These are phyloP conservation scores for Rhizoclosmatium sp. DNA, from an alignment of 192 early-diverging fungal genomes.

Conservation along the genomic window DNA sequence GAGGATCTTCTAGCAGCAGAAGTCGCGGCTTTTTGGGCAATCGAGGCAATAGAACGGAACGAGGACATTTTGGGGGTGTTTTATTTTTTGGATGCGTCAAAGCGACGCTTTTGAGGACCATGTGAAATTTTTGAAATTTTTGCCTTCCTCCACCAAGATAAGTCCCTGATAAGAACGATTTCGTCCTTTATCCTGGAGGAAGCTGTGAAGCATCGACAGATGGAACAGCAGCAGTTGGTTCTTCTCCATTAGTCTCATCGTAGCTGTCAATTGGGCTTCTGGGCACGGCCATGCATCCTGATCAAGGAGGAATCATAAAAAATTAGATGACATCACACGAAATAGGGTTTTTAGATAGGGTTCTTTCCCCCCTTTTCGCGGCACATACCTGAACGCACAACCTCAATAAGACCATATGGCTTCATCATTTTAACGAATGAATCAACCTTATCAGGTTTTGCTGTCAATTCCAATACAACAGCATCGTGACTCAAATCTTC, in stretches of 20 bases:
- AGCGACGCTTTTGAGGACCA: background rate
- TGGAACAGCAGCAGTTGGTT: slow-evolving; percentile 65
- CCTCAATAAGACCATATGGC: slow-evolving; percentile 96
- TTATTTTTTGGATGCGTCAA: background rate
- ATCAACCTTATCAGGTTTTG: slow-evolving; percentile 87
- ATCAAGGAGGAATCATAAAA: too few relatives aligned
- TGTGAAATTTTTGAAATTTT: slow-evolving; percentile 13
- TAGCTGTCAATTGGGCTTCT: slow-evolving; percentile 83
- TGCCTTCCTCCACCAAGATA: background rate
- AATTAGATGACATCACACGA: background rate
- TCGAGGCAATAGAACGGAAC: slow-evolving; percentile 27
- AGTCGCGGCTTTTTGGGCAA: slow-evolving; percentile 24
- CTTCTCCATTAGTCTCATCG: slow-evolving; percentile 58
- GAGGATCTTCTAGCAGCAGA: slow-evolving; percentile 27
- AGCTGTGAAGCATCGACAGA: slow-evolving; percentile 90
- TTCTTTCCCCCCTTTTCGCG: too few relatives aligned
- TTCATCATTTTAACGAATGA: slow-evolving; percentile 92
- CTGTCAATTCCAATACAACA: slow-evolving; percentile 86
- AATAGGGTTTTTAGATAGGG: background rate
- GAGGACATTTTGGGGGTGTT: slow-evolving; percentile 23
- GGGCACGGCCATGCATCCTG: slow-evolving; percentile 96
- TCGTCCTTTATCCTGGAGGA: slow-evolving; percentile 80
- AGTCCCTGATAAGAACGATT: background rate
- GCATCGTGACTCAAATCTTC: slow-evolving; percentile 88
- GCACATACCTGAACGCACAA: slow-evolving; percentile 79